Evolutionary conservation across 2,329 filamentous ascomycete genomes (phyloP).

Genomic region (Paecilomyces sp.): DNA sequence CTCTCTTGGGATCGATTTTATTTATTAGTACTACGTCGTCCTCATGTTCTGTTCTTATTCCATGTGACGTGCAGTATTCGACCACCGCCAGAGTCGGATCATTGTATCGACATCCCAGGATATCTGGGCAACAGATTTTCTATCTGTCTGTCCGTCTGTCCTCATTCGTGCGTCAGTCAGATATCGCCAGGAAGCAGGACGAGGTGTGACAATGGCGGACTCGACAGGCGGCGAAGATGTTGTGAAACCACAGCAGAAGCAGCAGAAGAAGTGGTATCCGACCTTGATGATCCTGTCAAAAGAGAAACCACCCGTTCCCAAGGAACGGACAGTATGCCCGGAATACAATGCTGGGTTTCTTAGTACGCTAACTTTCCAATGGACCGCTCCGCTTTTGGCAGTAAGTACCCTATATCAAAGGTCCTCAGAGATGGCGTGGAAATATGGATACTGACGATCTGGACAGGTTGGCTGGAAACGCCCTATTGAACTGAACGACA

Average conservation of each 20-base stretch:
- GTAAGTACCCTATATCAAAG: constrained; percentile 36
- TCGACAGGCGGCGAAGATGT: background rate
- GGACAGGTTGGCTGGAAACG: constrained; percentile 70
- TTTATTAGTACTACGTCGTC: background rate
- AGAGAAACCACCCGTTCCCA: constrained; percentile 44
- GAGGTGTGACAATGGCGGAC: background rate
- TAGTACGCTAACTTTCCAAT: constrained; percentile 70
- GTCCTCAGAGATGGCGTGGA: background rate
- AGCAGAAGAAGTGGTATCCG: background rate
- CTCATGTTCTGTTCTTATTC: background rate
- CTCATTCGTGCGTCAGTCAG: background rate
- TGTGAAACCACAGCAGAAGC: background rate
- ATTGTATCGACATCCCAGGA: background rate
- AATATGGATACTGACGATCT: constrained; percentile 1
- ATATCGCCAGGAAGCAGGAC: background rate
- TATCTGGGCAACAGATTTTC: background rate
- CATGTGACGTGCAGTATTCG: background rate
- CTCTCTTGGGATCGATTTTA: background rate
- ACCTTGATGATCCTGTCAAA: background rate
- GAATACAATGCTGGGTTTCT: constrained; percentile 66
- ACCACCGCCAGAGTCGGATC: background rate
- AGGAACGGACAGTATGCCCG: constrained; percentile 47
- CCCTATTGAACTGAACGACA: constrained; percentile 69
- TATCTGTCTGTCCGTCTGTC: background rate
- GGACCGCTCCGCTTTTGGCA: constrained; percentile 78